Evolutionary conservation across 2,329 filamentous ascomycete genomes (phyloP).

Genomic region (Verticillium longisporum): DNA sequence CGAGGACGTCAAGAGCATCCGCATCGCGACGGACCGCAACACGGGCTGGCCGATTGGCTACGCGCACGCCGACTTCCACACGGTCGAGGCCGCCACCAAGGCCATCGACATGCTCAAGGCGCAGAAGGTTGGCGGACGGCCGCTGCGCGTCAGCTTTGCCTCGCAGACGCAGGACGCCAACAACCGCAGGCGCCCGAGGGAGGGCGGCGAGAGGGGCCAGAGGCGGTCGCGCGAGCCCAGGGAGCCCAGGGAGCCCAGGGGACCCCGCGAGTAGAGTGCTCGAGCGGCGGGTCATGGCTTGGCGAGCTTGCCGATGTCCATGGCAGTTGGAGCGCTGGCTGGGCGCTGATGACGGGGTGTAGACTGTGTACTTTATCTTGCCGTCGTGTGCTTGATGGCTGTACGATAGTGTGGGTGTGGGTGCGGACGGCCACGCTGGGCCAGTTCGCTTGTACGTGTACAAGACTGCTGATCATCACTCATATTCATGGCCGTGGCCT

Average conservation of each 20-base stretch:
- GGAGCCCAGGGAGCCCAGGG: too few species aligned
- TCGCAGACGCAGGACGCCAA: constrained; percentile 3
- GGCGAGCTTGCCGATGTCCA: too few species aligned
- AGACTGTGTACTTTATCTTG: neutral
- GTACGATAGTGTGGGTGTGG: neutral
- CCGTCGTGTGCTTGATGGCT: neutral
- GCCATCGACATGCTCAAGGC: constrained; percentile 49
- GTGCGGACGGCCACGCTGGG: neutral
- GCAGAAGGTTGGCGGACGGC: constrained; percentile 58
- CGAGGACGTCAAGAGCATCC: constrained; percentile 64
- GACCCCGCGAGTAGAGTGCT: too few species aligned
- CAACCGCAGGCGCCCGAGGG: neutral
- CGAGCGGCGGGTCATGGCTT: too few species aligned
- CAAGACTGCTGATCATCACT: neutral
- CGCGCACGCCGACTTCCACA: constrained; percentile 73
- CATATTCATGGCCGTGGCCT: too few species aligned
- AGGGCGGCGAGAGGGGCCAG: neutral
- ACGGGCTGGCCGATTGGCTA: constrained; percentile 80
- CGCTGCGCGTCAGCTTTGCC: constrained; percentile 57
- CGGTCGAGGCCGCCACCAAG: constrained; percentile 55
- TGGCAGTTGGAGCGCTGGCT: too few species aligned
- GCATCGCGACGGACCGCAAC: constrained; percentile 74
- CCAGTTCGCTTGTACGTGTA: neutral
- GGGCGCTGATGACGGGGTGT: neutral
- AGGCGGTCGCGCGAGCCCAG: neutral